Base-by-base conservation (phyloP, 495 filamentous ascomycete genomes). In the Hyaloscypha finlandica region DNA sequence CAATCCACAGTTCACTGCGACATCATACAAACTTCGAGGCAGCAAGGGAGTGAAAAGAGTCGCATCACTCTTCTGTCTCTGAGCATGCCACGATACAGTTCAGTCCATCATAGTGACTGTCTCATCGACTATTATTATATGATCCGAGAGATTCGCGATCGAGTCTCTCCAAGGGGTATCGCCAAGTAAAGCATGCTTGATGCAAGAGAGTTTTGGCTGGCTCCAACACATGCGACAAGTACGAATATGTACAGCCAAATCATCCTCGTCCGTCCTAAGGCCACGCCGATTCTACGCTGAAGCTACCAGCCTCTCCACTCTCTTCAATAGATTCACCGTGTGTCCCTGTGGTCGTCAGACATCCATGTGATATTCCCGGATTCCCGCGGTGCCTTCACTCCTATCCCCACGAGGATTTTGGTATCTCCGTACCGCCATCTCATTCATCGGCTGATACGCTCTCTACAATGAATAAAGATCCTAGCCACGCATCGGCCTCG, bases 171-270 rank as follows among this genome's bases (percentile, higher is more conserved):
- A 51, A 54, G 58, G 66, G 58, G 35, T 64, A 63, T 59, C 66
- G 30, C 66, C 61, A 48, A 16, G 30, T 37, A 33, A 22, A 68
- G 39, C 22, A 22, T 33, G 60, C 58, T 19, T 25, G 37, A 68
- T 32, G 45, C 60, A 52, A 56, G n/a, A 52, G 53, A 51, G 42
- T 14, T 33, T 58, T 19, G 30, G 20, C 53, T 8, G 22, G 51
- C 30, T 33, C 39, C 66, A 19, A 56, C 14, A 45, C 52, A 52
- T 39, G 42, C 25, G 16, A 39, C 62, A 45, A 35, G 65, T 58
- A 68, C 66, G 45, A 58, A 42, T 68, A 68, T 67, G 65, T 68
- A 68, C 66, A 64, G 31, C 22, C 59, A 68, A 63, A 68, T 35
- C 6, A 52, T n/a, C 53, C 66, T 39, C 65, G 19, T 55, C 9